These are phyloP conservation scores for Otatea glauca DNA, from an alignment of 176 grass and related monocot species.

Conservation along the genomic window DNA sequence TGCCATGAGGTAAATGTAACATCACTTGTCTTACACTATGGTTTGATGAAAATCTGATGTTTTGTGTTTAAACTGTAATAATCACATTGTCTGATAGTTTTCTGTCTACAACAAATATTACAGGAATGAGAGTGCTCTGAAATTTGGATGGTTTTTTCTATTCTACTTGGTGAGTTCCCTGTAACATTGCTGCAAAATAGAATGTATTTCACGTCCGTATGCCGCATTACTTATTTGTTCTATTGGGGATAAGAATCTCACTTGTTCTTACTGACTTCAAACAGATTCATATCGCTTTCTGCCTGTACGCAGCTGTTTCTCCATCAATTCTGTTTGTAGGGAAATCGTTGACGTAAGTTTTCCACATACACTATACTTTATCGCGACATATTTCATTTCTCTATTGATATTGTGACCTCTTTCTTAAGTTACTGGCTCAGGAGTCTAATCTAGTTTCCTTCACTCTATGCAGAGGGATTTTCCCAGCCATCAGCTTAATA, in stretches of 20 bases:
- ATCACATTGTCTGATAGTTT: not conserved
- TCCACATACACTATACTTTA: not conserved
- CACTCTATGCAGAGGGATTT: slow-evolving; percentile 54
- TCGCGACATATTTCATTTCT: not conserved
- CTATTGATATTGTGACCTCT: not conserved
- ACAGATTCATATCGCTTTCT: slow-evolving; percentile 76
- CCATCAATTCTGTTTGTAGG: slow-evolving; percentile 68
- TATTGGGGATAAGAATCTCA: slow-evolving; percentile 9
- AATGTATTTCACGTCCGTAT: not conserved
- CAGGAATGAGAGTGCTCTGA: slow-evolving; percentile 79
- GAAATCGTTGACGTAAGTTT: slow-evolving; percentile 74
- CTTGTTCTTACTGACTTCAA: slow-evolving; percentile 20
- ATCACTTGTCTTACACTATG: not conserved
- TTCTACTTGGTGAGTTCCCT: slow-evolving; percentile 60
- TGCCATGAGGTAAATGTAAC: slow-evolving; percentile 61
- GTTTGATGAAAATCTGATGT: not conserved
- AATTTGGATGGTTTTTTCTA: slow-evolving; percentile 76
- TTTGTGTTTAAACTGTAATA: not conserved
- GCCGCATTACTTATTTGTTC: not conserved
- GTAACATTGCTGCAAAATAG: slow-evolving; percentile 1
- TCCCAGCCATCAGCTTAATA: slow-evolving; percentile 66
- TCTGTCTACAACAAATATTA: slow-evolving; percentile 25
- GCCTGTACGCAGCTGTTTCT: slow-evolving; percentile 66
- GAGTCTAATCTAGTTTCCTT: not conserved
- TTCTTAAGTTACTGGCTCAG: not conserved